Evolutionary conservation across 345 rosid genomes (phyloP), one percentile per base, ranked within the genome.

Genomic region (Aquilaria sinensis): DNA sequence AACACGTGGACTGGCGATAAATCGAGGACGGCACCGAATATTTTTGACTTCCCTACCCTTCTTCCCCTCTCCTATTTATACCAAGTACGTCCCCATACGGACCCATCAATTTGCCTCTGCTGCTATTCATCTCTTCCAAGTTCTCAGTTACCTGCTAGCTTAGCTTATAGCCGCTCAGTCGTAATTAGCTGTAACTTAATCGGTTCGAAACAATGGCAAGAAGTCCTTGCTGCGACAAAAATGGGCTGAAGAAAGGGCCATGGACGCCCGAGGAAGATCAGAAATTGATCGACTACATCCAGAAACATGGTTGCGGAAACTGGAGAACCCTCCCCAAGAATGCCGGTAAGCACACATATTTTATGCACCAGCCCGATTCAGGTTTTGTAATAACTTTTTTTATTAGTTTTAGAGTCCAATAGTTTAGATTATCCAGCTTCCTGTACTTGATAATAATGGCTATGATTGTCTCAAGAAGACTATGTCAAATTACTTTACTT

Each of bases 1-100:
- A 85, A 87, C 95, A 92, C 89, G 96, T 92, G 29, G 74, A 76
- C 64, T 61, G 16, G 50, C 16, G 58, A 67, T 56, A 63, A 70
- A 60, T 67, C 12, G 80, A 61, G 96, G 96, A 78, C 96, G 98
- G 98, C 84, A 82, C 98, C 98, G 85, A 82, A 92, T 75, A 83
- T 63, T 51, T 65, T 85, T 87, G 88, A 89, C 91, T 82, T 56
- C 67, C 71, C 55, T 47, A 2, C 62, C 52, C 65, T 65, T 69
- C 58, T 30, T 47, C 8, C 47, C 52, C 14, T 14, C 32, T 13
- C 29, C 70, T 71, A 80, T 84, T 74, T 86, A 81, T 74, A 81
- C 43, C 69, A 64, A 13, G 64, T 72, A 73, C 73, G 58, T 62
- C 30, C 68, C 58, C 49, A 53, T 68, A 69, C 76, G 64, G 79